Percentiles rank a stretch among this genome's conserved stretches.
These are phyloP conservation scores for Cardamine resedifolia DNA, from an alignment of 345 rosid species.

Conservation along the genomic window DNA sequence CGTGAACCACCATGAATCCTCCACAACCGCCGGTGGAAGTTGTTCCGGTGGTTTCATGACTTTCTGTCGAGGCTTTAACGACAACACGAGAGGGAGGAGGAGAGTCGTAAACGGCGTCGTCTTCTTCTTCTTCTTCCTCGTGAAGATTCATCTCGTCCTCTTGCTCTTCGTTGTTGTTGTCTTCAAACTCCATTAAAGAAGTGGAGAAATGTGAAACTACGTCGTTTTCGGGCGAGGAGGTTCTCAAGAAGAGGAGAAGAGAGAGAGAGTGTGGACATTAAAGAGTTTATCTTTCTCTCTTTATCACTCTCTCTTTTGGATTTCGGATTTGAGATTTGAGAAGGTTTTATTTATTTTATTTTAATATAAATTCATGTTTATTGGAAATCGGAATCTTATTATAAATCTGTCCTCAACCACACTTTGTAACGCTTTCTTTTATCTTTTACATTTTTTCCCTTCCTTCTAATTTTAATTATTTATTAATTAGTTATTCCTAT, in stretches of 20 bases:
- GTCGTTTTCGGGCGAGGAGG: constrained; percentile 31
- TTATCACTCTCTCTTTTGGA: constrained; percentile 8
- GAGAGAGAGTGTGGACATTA: constrained; percentile 49
- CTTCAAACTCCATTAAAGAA: constrained; percentile 29
- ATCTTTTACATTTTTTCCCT: constrained; percentile 9
- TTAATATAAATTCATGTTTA: constrained; percentile 15
- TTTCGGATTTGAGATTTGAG: constrained; percentile 24
- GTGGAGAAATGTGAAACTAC: constrained; percentile 17
- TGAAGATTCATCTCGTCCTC: constrained; percentile 59
- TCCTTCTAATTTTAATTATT: constrained; percentile 2
- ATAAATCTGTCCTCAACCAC: constrained; percentile 36
- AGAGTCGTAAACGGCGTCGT: constrained; percentile 47
- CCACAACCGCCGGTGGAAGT: constrained; percentile 20
- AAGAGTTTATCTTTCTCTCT: constrained; percentile 17
- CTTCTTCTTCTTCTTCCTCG: constrained; percentile 40
- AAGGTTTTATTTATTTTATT: background rate
- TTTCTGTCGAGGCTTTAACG: constrained; percentile 27
- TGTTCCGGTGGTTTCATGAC: constrained; percentile 30
- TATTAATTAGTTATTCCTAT: background rate
- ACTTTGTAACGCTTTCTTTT: constrained; percentile 39
- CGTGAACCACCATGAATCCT: constrained; percentile 42
- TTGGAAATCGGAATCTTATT: constrained; percentile 40
- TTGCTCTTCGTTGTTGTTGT: constrained; percentile 62
- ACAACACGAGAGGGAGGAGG: constrained; percentile 26
- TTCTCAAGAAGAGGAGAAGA: constrained; percentile 20